Evolutionary conservation across 2,329 filamentous ascomycete species (phyloP), one percentile per base, ranked within the genome.

Genomic region (Botrytis galanthina): DNA sequence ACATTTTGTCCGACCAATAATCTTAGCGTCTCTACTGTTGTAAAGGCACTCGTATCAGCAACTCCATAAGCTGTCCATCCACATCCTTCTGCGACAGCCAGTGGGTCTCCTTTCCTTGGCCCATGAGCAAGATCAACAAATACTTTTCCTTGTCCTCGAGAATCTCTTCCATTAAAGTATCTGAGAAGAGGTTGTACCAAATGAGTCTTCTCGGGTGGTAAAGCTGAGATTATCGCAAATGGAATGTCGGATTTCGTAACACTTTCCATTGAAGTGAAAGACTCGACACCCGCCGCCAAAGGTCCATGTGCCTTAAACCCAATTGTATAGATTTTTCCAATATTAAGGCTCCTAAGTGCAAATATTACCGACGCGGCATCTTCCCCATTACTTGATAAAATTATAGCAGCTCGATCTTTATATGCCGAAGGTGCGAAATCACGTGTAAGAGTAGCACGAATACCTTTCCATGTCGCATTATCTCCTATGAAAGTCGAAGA

Each of bases 371-470:
- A 91, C 2, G 93, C 91, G 7, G 93, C 93, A 77, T 95, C 92
- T 73, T 93, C 90, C 60, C 92, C 88, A 0, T 88, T 89, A 29
- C 88, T 91, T 14, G 92, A 92, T 18, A 97, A 84, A 22, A 97
- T 88, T 62, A 97, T 88, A 3, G 93, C 93, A 6, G 92, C 89
- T 66, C 93, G 89, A 60, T 90, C 91, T 76, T 88, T 88, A 81
- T 95, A 97, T 1, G 93, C 93, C 7, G 92, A 94, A 0, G 93
- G 93, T 0, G 94, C 92, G 77, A 95, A 90, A 78, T 97, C 93
- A 35, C 92, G 88, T 6, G 91, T 96, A 74, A 97, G 84, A 0
- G 93, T 94, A 70, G 92, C 92, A 66, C 94, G 86, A 73, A 97
- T 95, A 1, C 93, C 93, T 81, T 93, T 94, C 93, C 93, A 96